Evolutionary conservation across 2,329 filamentous ascomycete species (phyloP).

Genomic region (Ramularia endophylla): DNA sequence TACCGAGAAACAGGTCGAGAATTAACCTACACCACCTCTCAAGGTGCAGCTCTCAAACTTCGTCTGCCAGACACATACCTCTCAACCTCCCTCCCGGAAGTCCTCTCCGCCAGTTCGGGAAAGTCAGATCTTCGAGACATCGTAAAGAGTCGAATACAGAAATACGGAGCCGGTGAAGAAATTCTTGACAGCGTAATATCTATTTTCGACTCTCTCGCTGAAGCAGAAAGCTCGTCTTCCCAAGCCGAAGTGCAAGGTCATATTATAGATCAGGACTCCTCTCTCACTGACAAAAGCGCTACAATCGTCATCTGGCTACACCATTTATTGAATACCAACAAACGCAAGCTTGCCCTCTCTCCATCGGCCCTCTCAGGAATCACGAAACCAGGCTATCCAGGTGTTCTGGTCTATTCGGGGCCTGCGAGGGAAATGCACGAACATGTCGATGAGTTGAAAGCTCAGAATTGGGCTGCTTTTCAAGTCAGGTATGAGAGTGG

Average conservation of each 20-base stretch:
- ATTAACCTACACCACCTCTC: constrained; percentile 30
- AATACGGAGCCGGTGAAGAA: constrained; percentile 34
- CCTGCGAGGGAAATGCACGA: constrained; percentile 33
- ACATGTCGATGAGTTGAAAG: constrained; percentile 39
- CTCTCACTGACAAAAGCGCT: no score
- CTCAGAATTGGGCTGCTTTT: constrained; percentile 42
- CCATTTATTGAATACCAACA: constrained; percentile 41
- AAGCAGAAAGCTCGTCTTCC: no score
- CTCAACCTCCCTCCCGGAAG: constrained; percentile 31
- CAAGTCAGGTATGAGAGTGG: constrained; percentile 39
- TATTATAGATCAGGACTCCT: background rate
- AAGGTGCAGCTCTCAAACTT: constrained; percentile 28
- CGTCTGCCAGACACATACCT: constrained; percentile 38
- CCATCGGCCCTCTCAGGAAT: constrained; percentile 36
- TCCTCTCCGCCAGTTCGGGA: constrained; percentile 32
- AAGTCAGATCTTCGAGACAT: constrained; percentile 34
- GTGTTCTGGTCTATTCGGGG: constrained; percentile 40
- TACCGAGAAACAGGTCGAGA: constrained; percentile 32
- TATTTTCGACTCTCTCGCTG: constrained; percentile 32
- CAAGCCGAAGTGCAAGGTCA: background rate
- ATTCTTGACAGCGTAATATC: constrained; percentile 38
- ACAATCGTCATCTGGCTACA: constrained; percentile 44
- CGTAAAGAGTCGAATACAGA: constrained; percentile 27
- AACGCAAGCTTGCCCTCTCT: constrained; percentile 40
- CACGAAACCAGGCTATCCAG: constrained; percentile 44